phyloP scores from a whole-genome alignment of 2,329 filamentous ascomycete genomes.

The Ceratocystis eucalypticola region DNA sequence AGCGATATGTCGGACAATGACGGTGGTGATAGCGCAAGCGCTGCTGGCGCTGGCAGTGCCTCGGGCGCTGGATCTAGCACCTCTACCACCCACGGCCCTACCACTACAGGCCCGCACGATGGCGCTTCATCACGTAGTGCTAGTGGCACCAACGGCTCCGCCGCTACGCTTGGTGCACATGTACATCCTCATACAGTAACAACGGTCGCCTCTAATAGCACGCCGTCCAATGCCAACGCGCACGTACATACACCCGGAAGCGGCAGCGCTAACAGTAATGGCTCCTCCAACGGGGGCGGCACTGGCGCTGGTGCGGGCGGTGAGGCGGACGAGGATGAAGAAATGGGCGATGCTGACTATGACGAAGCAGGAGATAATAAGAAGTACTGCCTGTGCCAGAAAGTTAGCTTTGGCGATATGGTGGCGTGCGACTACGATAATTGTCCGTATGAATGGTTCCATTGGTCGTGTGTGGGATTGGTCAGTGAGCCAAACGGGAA shows the following conservation, averaged over 20 bases:
- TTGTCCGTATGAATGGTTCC: constrained; percentile 77
- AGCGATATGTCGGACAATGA: constrained; percentile 39
- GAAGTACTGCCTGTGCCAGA: constrained; percentile 73
- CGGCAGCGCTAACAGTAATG: not conserved
- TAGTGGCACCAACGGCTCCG: not conserved
- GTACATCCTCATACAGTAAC: not conserved
- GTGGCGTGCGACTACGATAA: constrained; percentile 75
- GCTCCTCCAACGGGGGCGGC: constrained; percentile 20
- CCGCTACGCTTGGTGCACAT: not conserved
- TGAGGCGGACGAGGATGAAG: constrained; percentile 42
- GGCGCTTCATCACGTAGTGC: not conserved
- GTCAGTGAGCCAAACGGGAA: constrained; percentile 54
- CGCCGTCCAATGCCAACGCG: too few relatives aligned
- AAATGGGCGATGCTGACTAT: constrained; percentile 43
- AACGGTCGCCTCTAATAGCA: constrained; percentile 14
- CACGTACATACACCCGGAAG: not conserved
- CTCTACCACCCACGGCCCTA: constrained; percentile 25
- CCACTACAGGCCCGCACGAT: constrained; percentile 20
- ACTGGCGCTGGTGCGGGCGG: constrained; percentile 22
- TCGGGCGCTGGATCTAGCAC: too few relatives aligned
- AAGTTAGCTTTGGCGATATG: constrained; percentile 77
- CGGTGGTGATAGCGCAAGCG: constrained; percentile 23
- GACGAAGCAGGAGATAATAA: constrained; percentile 64
- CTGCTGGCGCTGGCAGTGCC: constrained; percentile 34
- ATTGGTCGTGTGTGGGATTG: constrained; percentile 61